Base-by-base conservation (phyloP, 2,329 filamentous ascomycete species). In the Fusarium napiforme region DNA sequence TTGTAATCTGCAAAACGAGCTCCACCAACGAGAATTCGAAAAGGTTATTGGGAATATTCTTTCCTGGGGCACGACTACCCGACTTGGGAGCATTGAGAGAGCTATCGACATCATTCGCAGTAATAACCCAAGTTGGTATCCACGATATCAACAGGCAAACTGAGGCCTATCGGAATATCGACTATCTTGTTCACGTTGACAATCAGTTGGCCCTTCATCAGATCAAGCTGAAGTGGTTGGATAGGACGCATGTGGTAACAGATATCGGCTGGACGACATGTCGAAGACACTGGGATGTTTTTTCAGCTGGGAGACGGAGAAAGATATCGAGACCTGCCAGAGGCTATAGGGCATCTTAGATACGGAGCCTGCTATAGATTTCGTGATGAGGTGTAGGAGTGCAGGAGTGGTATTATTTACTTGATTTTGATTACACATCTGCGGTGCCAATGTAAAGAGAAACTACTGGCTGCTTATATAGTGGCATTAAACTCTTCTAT, bases 301-400 rank as follows among this genome's bases (percentile, higher is more conserved):
- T 11, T 16, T 28, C 50, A 39, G 23, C 9, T 16, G 14, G 50
- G 34, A 7, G 21, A 39, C 7, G 19, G 7, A 12, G 19, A 36
- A n/a, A 7, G 19, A 39, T 12, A 12, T 9, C 14, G 9, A 28
- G 23, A 21, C 23, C 23, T 7, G 5, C 0, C 5, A 39, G 14
- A 9, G 14, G 14, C 2, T 5, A 21, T 12, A 7, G 7, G 5
- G 4, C 5, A 28, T 28, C 14, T 28, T 8, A 12, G 2, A n/a
- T 4, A 15, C 11, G 23, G n/a, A 12, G 0, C 16, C 16, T 4
- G n/a, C 7, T 0, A 6, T 36, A 19, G 6, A 15, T 19, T 26
- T 26, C 16, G 18, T 23, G 12, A 37, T 26, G 23, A 37, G 23
- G 14, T 16, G 19, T 11, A 47, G 26, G 5, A 12, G 18, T 18